A percentile compares a stretch with the other conserved stretches of the same genome.
These are phyloP conservation scores for Metarhizium humberi DNA, from an alignment of 2,329 filamentous ascomycete genomes.

Conservation along the genomic window DNA sequence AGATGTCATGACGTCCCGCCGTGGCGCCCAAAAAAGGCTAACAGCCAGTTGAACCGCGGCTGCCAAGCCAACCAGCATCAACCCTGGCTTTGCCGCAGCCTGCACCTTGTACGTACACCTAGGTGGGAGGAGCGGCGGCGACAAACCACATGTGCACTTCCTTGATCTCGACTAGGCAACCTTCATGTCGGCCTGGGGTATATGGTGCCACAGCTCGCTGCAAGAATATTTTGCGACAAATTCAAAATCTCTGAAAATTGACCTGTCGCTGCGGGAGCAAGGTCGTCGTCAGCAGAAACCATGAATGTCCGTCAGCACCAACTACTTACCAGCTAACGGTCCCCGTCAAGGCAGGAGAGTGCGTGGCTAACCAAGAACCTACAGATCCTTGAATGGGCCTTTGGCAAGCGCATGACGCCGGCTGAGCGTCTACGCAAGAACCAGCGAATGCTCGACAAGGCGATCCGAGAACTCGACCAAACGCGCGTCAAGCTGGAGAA, in stretches of 20 bases:
- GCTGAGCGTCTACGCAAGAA: conserved; percentile 87
- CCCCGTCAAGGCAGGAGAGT: not conserved
- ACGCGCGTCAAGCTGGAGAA: conserved; percentile 94
- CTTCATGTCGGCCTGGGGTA: not conserved
- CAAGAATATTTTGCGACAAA: not conserved
- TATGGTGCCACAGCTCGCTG: not conserved
- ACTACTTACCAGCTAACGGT: too few species aligned
- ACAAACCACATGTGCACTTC: not conserved
- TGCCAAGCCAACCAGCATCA: conserved; percentile 5
- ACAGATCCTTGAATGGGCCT: conserved; percentile 96
- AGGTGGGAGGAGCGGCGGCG: conserved; percentile 1
- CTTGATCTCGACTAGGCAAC: conserved; percentile 3
- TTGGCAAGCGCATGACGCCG: conserved; percentile 98
- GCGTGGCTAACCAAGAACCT: conserved; percentile 10
- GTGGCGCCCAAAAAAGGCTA: too few species aligned
- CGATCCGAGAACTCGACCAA: conserved; percentile 89
- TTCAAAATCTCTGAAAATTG: not conserved
- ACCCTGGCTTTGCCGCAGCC: not conserved
- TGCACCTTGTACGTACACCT: not conserved
- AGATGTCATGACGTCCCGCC: too few species aligned
- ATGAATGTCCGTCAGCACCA: conserved; percentile 46
- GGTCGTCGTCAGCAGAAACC: conserved; percentile 11
- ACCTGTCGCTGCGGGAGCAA: not conserved
- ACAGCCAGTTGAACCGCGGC: not conserved
- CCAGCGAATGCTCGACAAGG: conserved; percentile 93